Evolutionary conservation across 2,329 filamentous ascomycete species (phyloP).

Genomic region (Pseudogymnoascus verrucosus): DNA sequence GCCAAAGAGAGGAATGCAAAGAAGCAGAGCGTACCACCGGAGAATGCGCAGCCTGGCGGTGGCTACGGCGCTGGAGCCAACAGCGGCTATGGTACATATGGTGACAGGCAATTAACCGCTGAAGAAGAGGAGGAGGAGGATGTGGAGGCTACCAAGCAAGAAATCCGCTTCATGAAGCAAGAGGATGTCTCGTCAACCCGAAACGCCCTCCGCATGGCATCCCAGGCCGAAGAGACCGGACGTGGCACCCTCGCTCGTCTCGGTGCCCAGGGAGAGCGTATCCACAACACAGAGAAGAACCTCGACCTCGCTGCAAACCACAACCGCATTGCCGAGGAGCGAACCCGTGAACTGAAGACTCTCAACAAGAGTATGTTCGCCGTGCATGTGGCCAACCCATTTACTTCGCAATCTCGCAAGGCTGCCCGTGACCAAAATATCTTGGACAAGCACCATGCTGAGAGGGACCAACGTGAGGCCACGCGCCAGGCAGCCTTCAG

Average conservation of each 20-base stretch:
- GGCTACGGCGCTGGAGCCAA: constrained; percentile 21
- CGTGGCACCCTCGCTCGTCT: constrained; percentile 65
- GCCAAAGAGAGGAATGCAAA: constrained; percentile 29
- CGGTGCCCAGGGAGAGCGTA: constrained; percentile 68
- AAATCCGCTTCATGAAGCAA: constrained; percentile 69
- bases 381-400: constrained; percentile 67
- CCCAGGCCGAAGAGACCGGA: constrained; percentile 63
- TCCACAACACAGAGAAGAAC: constrained; percentile 76
- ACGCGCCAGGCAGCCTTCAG: constrained; percentile 48
- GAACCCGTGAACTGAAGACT: constrained; percentile 73
- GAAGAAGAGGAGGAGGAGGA: constrained; percentile 68
- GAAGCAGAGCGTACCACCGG: constrained; percentile 17
- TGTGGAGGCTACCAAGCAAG: constrained; percentile 61
- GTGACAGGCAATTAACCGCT: constrained; percentile 70
- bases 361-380: constrained; percentile 90
- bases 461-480: constrained; percentile 57
- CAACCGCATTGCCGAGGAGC: constrained; percentile 68
- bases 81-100: constrained; percentile 43
- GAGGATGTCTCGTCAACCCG: constrained; percentile 66
- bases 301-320: constrained; percentile 72
- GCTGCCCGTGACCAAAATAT: constrained; percentile 59
- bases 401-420: constrained; percentile 61
- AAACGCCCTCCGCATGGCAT: constrained; percentile 60
- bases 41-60: constrained; percentile 19
- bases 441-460: constrained; percentile 58